Conservation (phyloP, 331 rosid species). For the Acacia pycnantha region DNA sequence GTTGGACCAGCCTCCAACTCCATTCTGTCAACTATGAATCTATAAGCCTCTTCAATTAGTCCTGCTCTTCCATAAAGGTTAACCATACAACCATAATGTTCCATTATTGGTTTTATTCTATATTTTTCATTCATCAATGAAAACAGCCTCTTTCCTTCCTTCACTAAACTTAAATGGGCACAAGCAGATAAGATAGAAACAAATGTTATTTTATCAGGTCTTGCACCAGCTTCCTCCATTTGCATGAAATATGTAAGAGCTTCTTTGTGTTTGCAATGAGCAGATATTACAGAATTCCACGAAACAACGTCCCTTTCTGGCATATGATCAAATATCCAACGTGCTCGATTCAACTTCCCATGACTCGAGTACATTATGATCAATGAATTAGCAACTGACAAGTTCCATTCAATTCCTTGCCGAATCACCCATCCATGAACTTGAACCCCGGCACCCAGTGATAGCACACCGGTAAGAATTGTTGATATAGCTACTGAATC, state of each 20-base stretch:
- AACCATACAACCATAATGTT: slow-evolving; percentile 85
- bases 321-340: slow-evolving; percentile 63
- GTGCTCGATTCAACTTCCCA: slow-evolving; percentile 50
- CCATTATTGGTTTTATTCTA: slow-evolving; percentile 70
- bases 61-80: slow-evolving; percentile 92
- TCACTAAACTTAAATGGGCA: slow-evolving; percentile 66
- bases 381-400: slow-evolving; percentile 72
- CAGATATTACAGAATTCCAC: slow-evolving; percentile 85
- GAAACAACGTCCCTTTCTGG: slow-evolving; percentile 76
- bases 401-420: slow-evolving; percentile 56
- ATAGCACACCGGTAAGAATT: slow-evolving; percentile 43
- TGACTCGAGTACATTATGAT: slow-evolving; percentile 59
- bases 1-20: slow-evolving; percentile 74
- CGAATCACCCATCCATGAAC: slow-evolving; percentile 82
- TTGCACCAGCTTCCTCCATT: slow-evolving; percentile 56
- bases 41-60: slow-evolving; percentile 58
- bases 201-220: slow-evolving; percentile 71
- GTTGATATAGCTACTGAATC: slow-evolving; percentile 66
- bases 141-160: slow-evolving; percentile 64
- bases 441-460: slow-evolving; percentile 47
- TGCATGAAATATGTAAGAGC: slow-evolving; percentile 59
- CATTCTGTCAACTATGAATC: slow-evolving; percentile 46
- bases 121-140: slow-evolving; percentile 63
- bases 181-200: slow-evolving; percentile 73
- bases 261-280: slow-evolving; percentile 52